Evolutionary conservation across 352 stramenopile genomes (phyloP), one percentile per base, ranked within the genome.

Genomic region (Phytophthora pistaciae): DNA sequence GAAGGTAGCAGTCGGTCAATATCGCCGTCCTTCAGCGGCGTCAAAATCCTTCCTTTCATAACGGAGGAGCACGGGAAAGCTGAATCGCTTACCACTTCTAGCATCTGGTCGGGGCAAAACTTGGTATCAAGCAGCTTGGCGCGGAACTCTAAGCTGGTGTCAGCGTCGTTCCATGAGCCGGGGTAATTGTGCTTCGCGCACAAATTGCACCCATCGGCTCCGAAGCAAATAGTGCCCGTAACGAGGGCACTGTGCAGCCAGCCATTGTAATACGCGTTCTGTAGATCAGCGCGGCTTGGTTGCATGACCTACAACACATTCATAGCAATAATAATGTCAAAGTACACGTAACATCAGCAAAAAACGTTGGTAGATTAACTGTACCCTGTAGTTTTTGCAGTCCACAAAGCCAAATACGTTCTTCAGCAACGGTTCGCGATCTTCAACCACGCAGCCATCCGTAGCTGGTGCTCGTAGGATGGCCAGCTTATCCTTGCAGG

Each of bases 351-450:
- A 42, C 36, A 42, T 18, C 36, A 18, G 13, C 36, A 42, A 42
- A 18, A 44, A 29, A 29, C n/a, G 5, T n/a, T 9, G 46, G n/a
- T 27, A 21, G 1, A 10, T 46, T 46, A 5, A 27, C 2, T 11
- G 10, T 36, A 50, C 55, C 21, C n/a, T 23, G 27, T 60, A 60
- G 20, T 33, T 60, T n/a, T 60, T 50, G 25, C 55, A 20, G 33
- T 60, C 55, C 3, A 33, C 55, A 11, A 50, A 36, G 10, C 55
- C 55, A 21, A 50, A 60, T 1, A 52, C 20, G 36, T 60, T 60
- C 21, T 50, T 36, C 10, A 60, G 21, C 55, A 50, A 16, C 6
- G 55, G 55, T 13, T 50, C 36, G 2, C 36, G 31, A 21, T 11
- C 13, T 20, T 60, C 33, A 18, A 60, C 55, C 55, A 60, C 3